Evolutionary conservation across 179 eudicot genomes (phyloP), one percentile per base, ranked within the genome.

Genomic region (Sideroxylon spinosum): DNA sequence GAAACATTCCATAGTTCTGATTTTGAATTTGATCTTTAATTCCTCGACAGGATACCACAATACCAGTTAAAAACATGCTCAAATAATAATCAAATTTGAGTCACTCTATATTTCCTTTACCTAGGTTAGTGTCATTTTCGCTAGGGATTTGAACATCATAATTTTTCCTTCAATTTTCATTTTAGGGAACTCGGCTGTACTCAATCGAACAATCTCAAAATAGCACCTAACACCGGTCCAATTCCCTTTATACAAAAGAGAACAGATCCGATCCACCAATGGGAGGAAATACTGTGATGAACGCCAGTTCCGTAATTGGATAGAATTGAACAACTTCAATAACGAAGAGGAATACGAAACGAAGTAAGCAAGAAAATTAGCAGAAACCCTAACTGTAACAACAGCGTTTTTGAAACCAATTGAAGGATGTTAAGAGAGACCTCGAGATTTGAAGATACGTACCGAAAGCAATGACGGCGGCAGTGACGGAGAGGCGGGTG

Each of bases 401-500:
- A 1, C 1, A 37, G 44, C 10, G 4, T 25, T 49, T 46, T 20
- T 26, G 44, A 46, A 60, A 37, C 12, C 20, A 48, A 76, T 44
- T 71, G 17, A 32, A 29, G n/a, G 26, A 28, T 52, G 19, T 9
- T 4, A 44, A 25, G 25, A 49, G 0, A 56, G 20, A 8, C 23
- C 44, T 28, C 16, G 2, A 56, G 50, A 5, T 48, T 62, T 17
- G 49, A 1, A 13, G 60, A 44, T 16, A 56, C 14, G 60, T 86
- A 95, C 98, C 98, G 28, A 84, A 95, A 53, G 86, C 93, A 78
- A 91, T 91, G 80, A 83, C 65, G 76, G 97, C 95, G 60, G 98
- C 98, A 80, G 98, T 89, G 79, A 81, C 9, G 50, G 94, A 84
- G 77, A 89, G 87, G 71, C 91, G 95, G 77, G 86, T 63, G 76